These are phyloP conservation scores for Dendryphion nanum DNA, from an alignment of 2,329 filamentous ascomycete species.

Conservation along the genomic window DNA sequence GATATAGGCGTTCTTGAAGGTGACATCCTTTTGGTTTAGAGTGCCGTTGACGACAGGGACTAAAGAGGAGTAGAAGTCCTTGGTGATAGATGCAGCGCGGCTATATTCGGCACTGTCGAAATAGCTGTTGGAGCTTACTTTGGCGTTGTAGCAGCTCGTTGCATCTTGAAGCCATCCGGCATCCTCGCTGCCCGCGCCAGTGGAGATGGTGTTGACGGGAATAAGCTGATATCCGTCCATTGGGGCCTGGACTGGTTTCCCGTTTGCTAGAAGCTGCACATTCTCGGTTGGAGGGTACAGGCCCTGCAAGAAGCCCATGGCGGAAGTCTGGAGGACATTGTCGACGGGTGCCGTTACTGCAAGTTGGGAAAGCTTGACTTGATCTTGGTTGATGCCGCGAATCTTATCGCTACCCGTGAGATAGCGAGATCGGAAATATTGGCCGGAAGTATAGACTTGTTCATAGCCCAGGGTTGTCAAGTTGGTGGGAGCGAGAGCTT, in stretches of 20 bases:
- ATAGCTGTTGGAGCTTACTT: slow-evolving; percentile 59
- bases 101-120: slow-evolving; percentile 54
- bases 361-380: slow-evolving; percentile 70
- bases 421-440: slow-evolving; percentile 76
- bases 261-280: slow-evolving; percentile 68
- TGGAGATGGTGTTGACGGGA: slow-evolving; percentile 63
- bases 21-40: slow-evolving; percentile 49
- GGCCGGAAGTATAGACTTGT: slow-evolving; percentile 70
- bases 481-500: slow-evolving; percentile 67
- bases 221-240: slow-evolving; percentile 83
- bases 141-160: slow-evolving; percentile 55
- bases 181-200: slow-evolving; percentile 59
- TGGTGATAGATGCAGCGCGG: slow-evolving; percentile 47
- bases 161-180: slow-evolving; percentile 59
- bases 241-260: slow-evolving; percentile 63
- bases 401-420: slow-evolving; percentile 65
- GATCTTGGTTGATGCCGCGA: slow-evolving; percentile 62
- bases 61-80: slow-evolving; percentile 54
- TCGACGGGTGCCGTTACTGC: slow-evolving; percentile 70
- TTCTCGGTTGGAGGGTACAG: slow-evolving; percentile 72
- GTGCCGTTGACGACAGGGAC: slow-evolving; percentile 53
- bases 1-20: slow-evolving; percentile 62
- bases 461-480: slow-evolving; percentile 78
- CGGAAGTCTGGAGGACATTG: slow-evolving; percentile 76
- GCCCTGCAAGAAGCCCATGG: slow-evolving; percentile 76